Percentiles rank a stretch among this genome's conserved stretches.
Conservation (phyloP, 768 basidiomycete genomes). For the Leccinum variicolor region DNA sequence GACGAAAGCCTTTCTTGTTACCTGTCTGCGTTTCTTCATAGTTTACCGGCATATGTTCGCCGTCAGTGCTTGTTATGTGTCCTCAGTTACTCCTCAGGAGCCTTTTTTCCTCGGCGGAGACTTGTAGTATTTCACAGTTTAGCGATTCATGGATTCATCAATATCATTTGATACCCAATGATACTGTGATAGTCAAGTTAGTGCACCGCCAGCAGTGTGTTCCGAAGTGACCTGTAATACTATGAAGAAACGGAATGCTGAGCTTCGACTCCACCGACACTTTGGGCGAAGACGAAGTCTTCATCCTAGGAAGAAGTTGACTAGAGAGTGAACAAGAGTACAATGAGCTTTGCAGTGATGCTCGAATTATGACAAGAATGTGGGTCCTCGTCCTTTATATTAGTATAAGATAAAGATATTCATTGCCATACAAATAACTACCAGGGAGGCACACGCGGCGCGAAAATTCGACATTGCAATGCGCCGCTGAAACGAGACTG, state of each 20-base stretch:
- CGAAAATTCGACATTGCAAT: background rate
- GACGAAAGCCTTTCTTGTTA: background rate
- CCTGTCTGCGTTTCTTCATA: background rate
- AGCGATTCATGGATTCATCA: background rate
- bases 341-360: no score
- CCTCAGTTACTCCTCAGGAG: no score
- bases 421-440: no score
- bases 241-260: no score
- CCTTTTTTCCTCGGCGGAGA: background rate
- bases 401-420: no score
- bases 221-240: background rate
- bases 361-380: no score
- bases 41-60: background rate
- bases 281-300: no score
- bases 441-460: no score
- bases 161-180: background rate
- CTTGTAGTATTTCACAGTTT: conserved; percentile 1
- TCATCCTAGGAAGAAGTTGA: no score
- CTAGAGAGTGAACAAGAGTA: no score
- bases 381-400: no score
- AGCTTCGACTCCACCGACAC: no score
- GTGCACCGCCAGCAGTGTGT: background rate
- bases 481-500: background rate
- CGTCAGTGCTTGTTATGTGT: background rate
- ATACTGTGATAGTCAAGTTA: background rate